Evolutionary conservation across 2,329 filamentous ascomycete species (phyloP), one percentile per base, ranked within the genome.

Genomic region (Cladosporium austrohemisphaericum): DNA sequence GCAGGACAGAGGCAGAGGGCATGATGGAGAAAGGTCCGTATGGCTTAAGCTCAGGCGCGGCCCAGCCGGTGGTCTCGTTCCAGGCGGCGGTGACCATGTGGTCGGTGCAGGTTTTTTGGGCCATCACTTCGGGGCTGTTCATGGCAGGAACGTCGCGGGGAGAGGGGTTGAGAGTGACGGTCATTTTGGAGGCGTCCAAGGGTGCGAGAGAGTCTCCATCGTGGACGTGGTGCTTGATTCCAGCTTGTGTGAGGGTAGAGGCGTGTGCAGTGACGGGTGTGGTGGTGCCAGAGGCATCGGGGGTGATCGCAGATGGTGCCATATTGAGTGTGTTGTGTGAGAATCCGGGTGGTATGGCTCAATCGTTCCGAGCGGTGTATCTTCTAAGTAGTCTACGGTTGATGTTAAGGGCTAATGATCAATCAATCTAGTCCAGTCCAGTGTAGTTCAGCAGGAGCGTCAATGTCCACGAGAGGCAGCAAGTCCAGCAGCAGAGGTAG

Each of bases 31-130:
- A 73, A 11, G 86, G 85, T 0, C 85, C 85, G 68, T 88, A 92
- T 22, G 88, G 85, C 65, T 81, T 79, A 51, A 93, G 77, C 58
- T 84, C 77, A 2, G 88, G 88, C 2, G 78, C 74, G 31, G 76
- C 75, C 88, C 88, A 94, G 59, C 88, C 88, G 14, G 70, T 66
- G 26, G 70, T 63, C 16, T 67, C 71, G 33, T 75, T 80, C 88
- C 88, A 94, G 41, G 73, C 70, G 18, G 75, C 84, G 43, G 82
- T 84, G 60, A 93, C 76, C 88, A 95, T 95, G 75, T 95, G 90
- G 75, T 95, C 90, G 53, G 86, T 89, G 74, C 76, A 78, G 54
- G 68, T 64, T 41, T 67, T 68, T 38, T 70, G 66, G 60, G 26
- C 59, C 56, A 58, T 46, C 16, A 68, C 63, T 54, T 71, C 69